phyloP scores from a whole-genome alignment of 805 yeast species.

The Metschnikowia colocasiae region DNA sequence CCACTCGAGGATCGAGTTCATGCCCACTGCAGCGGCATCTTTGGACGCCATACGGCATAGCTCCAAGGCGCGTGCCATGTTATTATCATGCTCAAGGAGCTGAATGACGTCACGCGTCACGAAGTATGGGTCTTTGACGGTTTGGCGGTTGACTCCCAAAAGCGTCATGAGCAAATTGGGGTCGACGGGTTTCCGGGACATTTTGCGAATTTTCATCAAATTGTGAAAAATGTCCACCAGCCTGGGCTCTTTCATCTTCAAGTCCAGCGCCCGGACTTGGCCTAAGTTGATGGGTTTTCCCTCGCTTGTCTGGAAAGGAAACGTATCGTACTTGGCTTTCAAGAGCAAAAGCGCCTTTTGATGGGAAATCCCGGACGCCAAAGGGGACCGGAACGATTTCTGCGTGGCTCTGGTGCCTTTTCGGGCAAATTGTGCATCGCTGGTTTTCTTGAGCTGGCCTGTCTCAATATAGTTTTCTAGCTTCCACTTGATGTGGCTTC shows the following conservation, averaged over 20 bases:
- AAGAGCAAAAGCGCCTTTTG: slow-evolving; percentile 28
- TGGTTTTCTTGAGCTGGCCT: slow-evolving; percentile 23
- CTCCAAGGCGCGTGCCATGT: slow-evolving; percentile 48
- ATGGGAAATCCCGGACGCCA: slow-evolving; percentile 7
- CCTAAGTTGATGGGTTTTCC: slow-evolving; percentile 27
- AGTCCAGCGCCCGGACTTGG: slow-evolving; percentile 22
- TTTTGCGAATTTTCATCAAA: slow-evolving; percentile 24
- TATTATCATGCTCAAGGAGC: slow-evolving; percentile 48
- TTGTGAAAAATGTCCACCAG: slow-evolving; percentile 28
- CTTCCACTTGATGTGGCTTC: slow-evolving; percentile 16
- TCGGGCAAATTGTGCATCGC: slow-evolving; percentile 18
- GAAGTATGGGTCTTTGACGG: slow-evolving; percentile 53
- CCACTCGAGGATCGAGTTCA: slow-evolving; percentile 59
- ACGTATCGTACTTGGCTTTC: slow-evolving; percentile 28
- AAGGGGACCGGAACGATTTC: slow-evolving; percentile 4
- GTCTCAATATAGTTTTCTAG: slow-evolving; percentile 28
- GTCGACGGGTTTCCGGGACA: slow-evolving; percentile 31
- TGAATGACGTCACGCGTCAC: slow-evolving; percentile 53
- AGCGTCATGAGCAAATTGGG: slow-evolving; percentile 48
- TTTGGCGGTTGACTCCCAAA: slow-evolving; percentile 57
- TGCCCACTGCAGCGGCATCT: slow-evolving; percentile 52
- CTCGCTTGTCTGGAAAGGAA: slow-evolving; percentile 21
- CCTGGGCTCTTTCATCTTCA: slow-evolving; percentile 20
- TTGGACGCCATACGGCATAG: slow-evolving; percentile 45
- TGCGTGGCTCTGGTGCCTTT: slow-evolving; percentile 7